Evolutionary conservation across 2,329 filamentous ascomycete genomes (phyloP).

Genomic region (Neofusicoccum parvum): DNA sequence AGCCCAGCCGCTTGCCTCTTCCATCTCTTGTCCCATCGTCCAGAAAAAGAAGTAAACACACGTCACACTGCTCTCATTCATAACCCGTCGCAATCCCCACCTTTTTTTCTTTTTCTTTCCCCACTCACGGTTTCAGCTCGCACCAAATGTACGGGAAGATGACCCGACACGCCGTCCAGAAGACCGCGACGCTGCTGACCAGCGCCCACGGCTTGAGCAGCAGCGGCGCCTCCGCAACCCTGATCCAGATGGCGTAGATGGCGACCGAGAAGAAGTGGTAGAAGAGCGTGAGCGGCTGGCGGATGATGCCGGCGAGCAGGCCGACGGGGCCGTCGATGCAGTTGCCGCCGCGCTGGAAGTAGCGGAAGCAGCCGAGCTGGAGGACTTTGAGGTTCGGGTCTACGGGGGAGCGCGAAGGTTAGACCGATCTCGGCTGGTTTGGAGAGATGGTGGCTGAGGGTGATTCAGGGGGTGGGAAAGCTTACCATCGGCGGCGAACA

Average conservation of each 20-base stretch:
- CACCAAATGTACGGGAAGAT: slow-evolving; percentile 80
- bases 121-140: slow-evolving; percentile 54
- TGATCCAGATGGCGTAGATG: slow-evolving; percentile 80
- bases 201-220: slow-evolving; percentile 53
- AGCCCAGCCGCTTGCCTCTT: no score
- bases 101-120: no score
- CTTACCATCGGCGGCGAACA: slow-evolving; percentile 80
- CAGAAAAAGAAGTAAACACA: no score
- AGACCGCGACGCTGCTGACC: slow-evolving; percentile 67
- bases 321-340: slow-evolving; percentile 78
- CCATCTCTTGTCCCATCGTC: no score
- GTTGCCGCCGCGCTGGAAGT: slow-evolving; percentile 76
- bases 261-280: slow-evolving; percentile 96
- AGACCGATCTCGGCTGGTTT: no score
- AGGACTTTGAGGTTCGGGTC: slow-evolving; percentile 75
- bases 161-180: slow-evolving; percentile 79
- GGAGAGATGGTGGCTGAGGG: no score
- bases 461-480: not conserved
- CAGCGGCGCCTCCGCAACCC: slow-evolving; percentile 51
- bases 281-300: slow-evolving; percentile 74
- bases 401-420: slow-evolving; percentile 19
- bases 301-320: slow-evolving; percentile 79
- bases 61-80: no score
- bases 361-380: slow-evolving; percentile 87
- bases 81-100: no score